phyloP scores from a whole-genome alignment of 345 rosid genomes.

The Psidium guajava region DNA sequence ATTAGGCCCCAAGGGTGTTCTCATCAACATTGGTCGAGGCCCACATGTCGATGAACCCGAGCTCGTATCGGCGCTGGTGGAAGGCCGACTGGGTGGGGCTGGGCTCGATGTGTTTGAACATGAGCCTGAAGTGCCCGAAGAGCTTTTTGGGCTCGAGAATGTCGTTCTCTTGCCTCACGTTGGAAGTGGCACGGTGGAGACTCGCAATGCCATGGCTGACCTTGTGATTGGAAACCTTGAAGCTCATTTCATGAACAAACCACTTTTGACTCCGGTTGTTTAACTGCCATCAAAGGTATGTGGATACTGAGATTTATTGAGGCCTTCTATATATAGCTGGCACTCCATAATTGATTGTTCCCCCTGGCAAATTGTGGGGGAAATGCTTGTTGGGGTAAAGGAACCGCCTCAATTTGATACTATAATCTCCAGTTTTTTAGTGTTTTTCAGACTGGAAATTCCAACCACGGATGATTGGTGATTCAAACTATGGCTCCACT shows the following conservation, averaged over 20 bases:
- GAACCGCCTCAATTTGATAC: neutral
- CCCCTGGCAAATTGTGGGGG: neutral
- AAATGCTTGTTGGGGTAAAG: neutral
- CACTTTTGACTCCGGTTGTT: constrained; percentile 11
- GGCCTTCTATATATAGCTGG: neutral
- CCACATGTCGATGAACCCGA: constrained; percentile 31
- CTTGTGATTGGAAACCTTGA: constrained; percentile 13
- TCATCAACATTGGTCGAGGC: constrained; percentile 34
- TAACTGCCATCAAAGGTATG: neutral
- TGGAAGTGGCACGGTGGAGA: constrained; percentile 21
- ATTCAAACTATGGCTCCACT: neutral
- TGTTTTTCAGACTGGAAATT: neutral
- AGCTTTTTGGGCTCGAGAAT: constrained; percentile 27
- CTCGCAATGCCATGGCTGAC: constrained; percentile 14
- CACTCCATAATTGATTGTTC: neutral
- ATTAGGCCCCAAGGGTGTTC: constrained; percentile 34
- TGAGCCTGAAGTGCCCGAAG: constrained; percentile 29
- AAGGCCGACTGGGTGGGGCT: constrained; percentile 33
- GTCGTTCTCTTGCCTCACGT: constrained; percentile 35
- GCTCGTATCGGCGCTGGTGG: constrained; percentile 30
- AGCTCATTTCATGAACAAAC: constrained; percentile 13
- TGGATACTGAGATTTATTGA: neutral
- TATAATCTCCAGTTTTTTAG: neutral
- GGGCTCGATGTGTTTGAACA: constrained; percentile 29
- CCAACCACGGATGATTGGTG: neutral